phyloP scores from a whole-genome alignment of 805 yeast genomes.

The Wickerhamiella nectarea region DNA sequence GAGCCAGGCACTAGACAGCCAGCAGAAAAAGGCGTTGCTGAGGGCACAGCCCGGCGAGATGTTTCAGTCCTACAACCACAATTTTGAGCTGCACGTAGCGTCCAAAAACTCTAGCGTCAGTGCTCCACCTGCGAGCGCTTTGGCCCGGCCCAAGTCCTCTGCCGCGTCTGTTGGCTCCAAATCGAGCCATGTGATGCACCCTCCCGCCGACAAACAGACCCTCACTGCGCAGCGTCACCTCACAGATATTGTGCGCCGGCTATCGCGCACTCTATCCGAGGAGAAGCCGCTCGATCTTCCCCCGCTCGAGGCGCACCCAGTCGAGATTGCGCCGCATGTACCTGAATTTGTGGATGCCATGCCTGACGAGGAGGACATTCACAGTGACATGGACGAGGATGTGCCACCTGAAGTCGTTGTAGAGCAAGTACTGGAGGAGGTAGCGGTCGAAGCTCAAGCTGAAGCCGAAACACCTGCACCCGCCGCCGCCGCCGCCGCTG shows the following conservation, averaged over 20 bases:
- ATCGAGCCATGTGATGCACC: neutral
- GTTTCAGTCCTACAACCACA: constrained; percentile 4
- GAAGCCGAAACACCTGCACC: neutral
- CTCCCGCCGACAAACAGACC: neutral
- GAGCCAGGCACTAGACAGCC: constrained; percentile 18
- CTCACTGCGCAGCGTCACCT: constrained; percentile 5
- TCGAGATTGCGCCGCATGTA: neutral
- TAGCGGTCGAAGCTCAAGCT: neutral
- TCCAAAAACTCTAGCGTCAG: neutral
- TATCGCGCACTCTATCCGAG: constrained; percentile 2
- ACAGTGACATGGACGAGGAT: neutral
- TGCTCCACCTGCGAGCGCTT: no score
- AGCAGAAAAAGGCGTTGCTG: constrained; percentile 9
- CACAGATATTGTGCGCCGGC: constrained; percentile 4
- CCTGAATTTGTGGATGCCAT: constrained; percentile 2
- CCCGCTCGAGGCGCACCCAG: neutral
- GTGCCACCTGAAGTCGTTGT: neutral
- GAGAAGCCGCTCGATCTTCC: neutral
- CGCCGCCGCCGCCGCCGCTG: neutral
- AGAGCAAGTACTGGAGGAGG: neutral
- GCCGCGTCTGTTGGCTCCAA: neutral
- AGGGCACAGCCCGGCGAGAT: constrained; percentile 7
- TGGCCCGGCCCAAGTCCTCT: neutral
- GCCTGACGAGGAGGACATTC: constrained; percentile 1
- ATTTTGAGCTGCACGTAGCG: constrained; percentile 6